Base-by-base conservation (phyloP, 768 basidiomycete species). In the Phanerochaete carnosa region DNA sequence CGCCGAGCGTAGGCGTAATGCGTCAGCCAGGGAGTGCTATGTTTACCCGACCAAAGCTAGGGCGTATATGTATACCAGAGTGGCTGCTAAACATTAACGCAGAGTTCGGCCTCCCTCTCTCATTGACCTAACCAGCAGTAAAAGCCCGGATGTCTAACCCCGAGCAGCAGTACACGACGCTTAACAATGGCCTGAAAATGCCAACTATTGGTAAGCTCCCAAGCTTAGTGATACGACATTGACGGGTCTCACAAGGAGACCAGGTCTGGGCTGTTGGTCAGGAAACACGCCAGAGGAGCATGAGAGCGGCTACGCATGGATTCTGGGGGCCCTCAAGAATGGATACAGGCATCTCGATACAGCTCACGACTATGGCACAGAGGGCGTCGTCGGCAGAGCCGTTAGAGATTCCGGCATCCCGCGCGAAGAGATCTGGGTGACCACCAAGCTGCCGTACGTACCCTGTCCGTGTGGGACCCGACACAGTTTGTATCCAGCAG, bases 381-480 rank as follows among this genome's bases (percentile, higher is more conserved):
- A 72, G 54, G 56, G 58, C n/a, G 62, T 62, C 15, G 68, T 69
- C 0, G 66, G 65, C 0, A 55, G 60, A 26, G 67, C 70, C 5
- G 68, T 72, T 54, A 64, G 75, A 62, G 78, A 82, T 29, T 86
- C 87, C 50, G 75, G 79, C 12, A 74, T 92, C 0, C 79, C 85
- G 35, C 81, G 90, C 23, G 77, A 85, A 58, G 77, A 90, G 3
- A 71, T 90, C 47, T 90, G 85, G 84, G 72, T 90, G 29, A 91
- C 88, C 0, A 72, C 88, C 73, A 72, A 89, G 81, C 78, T 77
- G 23, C 65, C 68, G 63, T 66, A 46, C 23, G 66, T 65, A 3
- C n/a, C 5, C 2, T 5, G 2, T 25, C 33, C 3, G 8, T 28
- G 22, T 11, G 16, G 13, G 2, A 26, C 29, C 4, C 2, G 29